Percentiles rank a stretch among this genome's conserved stretches.
Conservation (phyloP, 2,329 filamentous ascomycete species). For the Talaromyces sp. region DNA sequence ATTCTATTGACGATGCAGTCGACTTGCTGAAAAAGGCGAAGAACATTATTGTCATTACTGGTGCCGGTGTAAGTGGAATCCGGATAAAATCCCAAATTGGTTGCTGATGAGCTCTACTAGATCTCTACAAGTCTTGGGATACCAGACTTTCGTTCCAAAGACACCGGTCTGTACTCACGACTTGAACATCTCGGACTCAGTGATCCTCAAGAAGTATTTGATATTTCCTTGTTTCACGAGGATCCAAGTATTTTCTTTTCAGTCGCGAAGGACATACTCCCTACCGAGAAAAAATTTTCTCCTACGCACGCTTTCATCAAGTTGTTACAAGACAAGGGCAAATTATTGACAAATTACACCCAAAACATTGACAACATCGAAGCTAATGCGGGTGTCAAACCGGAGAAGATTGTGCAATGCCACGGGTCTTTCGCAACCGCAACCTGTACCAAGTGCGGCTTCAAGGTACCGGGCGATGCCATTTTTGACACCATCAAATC, state of each 20-base stretch:
- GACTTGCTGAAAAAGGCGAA: constrained; percentile 66
- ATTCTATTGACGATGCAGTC: constrained; percentile 84
- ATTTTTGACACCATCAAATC: constrained; percentile 78
- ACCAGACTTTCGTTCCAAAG: constrained; percentile 92
- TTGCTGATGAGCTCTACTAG: constrained; percentile 25
- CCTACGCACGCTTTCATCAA: constrained; percentile 94
- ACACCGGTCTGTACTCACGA: constrained; percentile 85
- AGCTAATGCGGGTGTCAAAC: constrained; percentile 73
- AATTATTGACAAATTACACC: constrained; percentile 93
- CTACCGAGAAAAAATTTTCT: constrained; percentile 73
- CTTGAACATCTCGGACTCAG: constrained; percentile 71
- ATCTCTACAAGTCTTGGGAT: constrained; percentile 97
- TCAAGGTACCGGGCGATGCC: constrained; percentile 68
- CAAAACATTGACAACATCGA: constrained; percentile 99
- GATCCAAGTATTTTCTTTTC: constrained; percentile 89
- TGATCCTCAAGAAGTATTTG: constrained; percentile 94
- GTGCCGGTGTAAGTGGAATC: constrained; percentile 62
- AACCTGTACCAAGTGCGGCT: constrained; percentile 77
- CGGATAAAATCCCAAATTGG: background rate
- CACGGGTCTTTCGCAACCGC: constrained; percentile 95
- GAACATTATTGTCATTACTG: constrained; percentile 91
- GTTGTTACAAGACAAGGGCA: constrained; percentile 79
- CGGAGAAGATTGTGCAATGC: constrained; percentile 86
- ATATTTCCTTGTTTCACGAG: constrained; percentile 79
- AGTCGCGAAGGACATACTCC: constrained; percentile 85